These are phyloP conservation scores for Symmetrospora coprosmae DNA, from an alignment of 768 basidiomycete species.

Conservation along the genomic window DNA sequence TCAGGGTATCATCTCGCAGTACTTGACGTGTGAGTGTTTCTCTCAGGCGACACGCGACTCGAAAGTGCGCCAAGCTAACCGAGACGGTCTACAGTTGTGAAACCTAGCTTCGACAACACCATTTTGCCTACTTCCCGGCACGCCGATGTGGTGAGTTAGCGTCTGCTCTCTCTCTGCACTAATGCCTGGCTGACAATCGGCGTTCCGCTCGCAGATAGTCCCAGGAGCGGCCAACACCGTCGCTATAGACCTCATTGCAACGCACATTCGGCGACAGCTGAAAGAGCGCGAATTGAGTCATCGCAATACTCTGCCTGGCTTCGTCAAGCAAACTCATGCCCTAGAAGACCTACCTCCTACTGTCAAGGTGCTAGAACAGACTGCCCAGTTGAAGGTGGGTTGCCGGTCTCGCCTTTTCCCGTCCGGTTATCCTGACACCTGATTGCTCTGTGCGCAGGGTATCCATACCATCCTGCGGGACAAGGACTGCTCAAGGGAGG, in stretches of 20 bases:
- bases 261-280: conserved; percentile 72
- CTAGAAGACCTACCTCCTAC: conserved; percentile 36
- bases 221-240: conserved; percentile 78
- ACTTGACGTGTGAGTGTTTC: conserved; percentile 85
- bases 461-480: conserved; percentile 78
- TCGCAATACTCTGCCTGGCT: conserved; percentile 2
- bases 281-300: conserved; percentile 61
- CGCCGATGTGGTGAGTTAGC: conserved; percentile 63
- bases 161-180: background rate
- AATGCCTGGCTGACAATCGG: background rate
- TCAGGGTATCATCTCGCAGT: conserved; percentile 52
- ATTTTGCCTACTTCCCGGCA: conserved; percentile 71
- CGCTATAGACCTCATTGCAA: conserved; percentile 82
- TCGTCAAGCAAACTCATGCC: background rate
- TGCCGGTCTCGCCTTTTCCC: background rate
- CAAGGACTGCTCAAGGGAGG: conserved; percentile 53
- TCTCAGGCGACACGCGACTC: too few relatives aligned
- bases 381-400: conserved; percentile 61
- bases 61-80: too few relatives aligned
- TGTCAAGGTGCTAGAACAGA: conserved; percentile 57
- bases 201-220: conserved; percentile 56
- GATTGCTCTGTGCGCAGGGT: conserved; percentile 45
- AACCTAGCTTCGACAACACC: conserved; percentile 75
- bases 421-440: too few relatives aligned
- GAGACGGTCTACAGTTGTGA: conserved; percentile 49